These are phyloP conservation scores for Borealophlyctis nickersoniae DNA, from an alignment of 192 early-diverging fungal genomes.

Conservation along the genomic window DNA sequence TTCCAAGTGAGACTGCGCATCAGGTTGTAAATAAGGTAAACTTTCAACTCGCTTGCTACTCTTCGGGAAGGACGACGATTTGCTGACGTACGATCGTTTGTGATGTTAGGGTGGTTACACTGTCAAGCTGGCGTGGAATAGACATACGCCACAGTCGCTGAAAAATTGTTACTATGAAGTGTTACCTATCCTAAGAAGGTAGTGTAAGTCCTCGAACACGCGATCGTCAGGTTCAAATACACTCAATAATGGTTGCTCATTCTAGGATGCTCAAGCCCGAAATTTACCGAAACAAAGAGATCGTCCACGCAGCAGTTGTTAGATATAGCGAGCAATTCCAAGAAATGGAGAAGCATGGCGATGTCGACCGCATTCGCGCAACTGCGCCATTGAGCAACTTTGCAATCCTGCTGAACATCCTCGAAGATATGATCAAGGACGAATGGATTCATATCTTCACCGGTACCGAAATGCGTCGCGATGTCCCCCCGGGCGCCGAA, in stretches of 20 bases:
- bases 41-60: too few relatives aligned
- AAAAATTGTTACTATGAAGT: background rate
- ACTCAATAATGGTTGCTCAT: too few relatives aligned
- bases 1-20: slow-evolving; percentile 30
- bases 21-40: slow-evolving; percentile 33
- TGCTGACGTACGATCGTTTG: background rate
- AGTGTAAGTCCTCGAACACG: background rate
- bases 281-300: slow-evolving; percentile 23
- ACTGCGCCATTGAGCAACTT: background rate
- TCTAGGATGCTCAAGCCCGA: slow-evolving; percentile 15
- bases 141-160: background rate
- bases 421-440: slow-evolving; percentile 8
- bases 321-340: too few relatives aligned
- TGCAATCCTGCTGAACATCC: background rate
- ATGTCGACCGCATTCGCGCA: background rate
- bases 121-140: background rate
- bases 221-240: background rate
- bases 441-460: too few relatives aligned
- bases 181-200: background rate
- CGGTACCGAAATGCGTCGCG: too few relatives aligned
- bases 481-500: too few relatives aligned
- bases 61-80: background rate
- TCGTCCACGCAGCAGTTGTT: slow-evolving; percentile 17
- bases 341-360: background rate
- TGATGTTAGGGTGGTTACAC: background rate